Conservation (phyloP, 495 filamentous ascomycete genomes). For the Evernia prunastri region DNA sequence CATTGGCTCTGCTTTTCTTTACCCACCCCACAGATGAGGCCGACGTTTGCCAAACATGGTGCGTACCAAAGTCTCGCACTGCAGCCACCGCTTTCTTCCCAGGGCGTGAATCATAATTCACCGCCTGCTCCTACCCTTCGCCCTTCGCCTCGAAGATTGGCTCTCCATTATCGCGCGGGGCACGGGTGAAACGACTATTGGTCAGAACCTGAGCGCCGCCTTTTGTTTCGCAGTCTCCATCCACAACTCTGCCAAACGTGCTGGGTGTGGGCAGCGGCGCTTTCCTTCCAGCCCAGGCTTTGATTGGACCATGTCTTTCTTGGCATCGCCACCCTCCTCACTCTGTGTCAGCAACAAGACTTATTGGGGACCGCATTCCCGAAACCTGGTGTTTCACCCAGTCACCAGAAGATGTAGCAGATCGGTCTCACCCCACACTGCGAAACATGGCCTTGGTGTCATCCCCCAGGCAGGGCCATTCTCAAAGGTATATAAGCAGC, state of each 20-base stretch:
- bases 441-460: neutral
- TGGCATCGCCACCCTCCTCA: neutral
- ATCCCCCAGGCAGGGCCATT: neutral
- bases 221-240: too few species aligned
- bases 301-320: neutral
- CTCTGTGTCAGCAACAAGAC: neutral
- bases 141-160: too few species aligned
- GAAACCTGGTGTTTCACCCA: neutral
- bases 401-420: neutral
- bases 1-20: neutral
- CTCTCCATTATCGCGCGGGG: too few species aligned
- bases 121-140: too few species aligned
- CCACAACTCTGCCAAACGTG: too few species aligned
- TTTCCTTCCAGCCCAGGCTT: neutral
- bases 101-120: too few species aligned
- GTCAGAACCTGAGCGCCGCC: too few species aligned
- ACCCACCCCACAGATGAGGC: too few species aligned
- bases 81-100: too few species aligned
- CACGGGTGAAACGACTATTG: too few species aligned
- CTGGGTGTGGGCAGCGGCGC: neutral
- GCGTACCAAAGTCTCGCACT: too few species aligned
- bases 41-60: too few species aligned
- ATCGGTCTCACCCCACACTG: neutral
- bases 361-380: neutral
- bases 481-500: neutral